A percentile compares a stretch with the other conserved stretches of the same genome.
Evolutionary conservation across 805 yeast species (phyloP).

Genomic region (Barnettozyma botsteinii): DNA sequence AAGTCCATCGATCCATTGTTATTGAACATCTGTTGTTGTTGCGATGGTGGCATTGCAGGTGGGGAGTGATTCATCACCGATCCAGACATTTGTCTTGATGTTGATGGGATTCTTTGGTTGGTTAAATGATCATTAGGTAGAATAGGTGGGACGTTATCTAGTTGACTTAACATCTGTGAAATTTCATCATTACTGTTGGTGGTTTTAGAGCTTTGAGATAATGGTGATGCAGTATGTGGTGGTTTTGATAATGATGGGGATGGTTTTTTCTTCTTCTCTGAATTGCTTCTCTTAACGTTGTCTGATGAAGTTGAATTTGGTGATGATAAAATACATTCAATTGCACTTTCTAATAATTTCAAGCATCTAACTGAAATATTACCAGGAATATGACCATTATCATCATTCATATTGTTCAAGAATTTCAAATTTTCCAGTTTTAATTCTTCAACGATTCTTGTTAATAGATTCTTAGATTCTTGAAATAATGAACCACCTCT

Average conservation of each 20-base stretch:
- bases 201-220: conserved; percentile 7
- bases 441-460: conserved; percentile 44
- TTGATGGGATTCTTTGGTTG: conserved; percentile 10
- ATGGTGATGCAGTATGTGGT: conserved; percentile 12
- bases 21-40: neutral
- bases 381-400: conserved; percentile 46
- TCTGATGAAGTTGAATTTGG: neutral
- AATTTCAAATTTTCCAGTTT: conserved; percentile 38
- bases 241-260: conserved; percentile 2
- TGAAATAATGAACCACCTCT: conserved; percentile 77
- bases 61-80: conserved; percentile 10
- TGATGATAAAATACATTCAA: conserved; percentile 54
- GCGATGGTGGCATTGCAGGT: conserved; percentile 1
- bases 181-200: conserved; percentile 17
- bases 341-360: conserved; percentile 50
- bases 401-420: conserved; percentile 21
- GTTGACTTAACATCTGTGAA: conserved; percentile 24
- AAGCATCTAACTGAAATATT: conserved; percentile 53
- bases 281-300: conserved; percentile 6
- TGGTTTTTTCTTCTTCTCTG: conserved; percentile 13
- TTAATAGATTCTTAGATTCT: conserved; percentile 55
- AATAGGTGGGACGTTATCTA: conserved; percentile 25
- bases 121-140: conserved; percentile 9
- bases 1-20: neutral
- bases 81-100: conserved; percentile 9